Conservation (phyloP, 2,329 filamentous ascomycete species). For the Verticillium zaregamsianum region DNA sequence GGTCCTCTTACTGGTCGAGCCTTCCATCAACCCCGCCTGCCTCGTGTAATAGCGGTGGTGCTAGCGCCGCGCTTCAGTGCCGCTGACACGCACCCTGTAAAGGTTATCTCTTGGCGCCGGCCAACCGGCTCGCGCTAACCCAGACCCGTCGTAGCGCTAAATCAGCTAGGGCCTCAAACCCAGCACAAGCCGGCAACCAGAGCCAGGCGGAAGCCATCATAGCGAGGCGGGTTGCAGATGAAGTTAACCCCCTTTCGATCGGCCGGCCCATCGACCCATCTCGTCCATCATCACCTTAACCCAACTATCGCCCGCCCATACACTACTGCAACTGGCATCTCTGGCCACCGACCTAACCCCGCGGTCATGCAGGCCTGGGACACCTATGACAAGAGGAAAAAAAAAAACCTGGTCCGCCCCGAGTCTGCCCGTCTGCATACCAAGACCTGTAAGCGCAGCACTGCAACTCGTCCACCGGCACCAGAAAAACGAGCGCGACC, state of each 20-base stretch:
- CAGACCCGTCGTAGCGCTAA: neutral
- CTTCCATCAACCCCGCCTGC: neutral
- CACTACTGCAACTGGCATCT: neutral
- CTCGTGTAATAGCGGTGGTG: neutral
- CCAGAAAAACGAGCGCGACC: neutral
- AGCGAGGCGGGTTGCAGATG: neutral
- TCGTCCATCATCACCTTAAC: neutral
- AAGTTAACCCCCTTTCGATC: neutral
- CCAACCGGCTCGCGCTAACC: neutral
- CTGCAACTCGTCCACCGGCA: neutral
- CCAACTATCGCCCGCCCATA: neutral
- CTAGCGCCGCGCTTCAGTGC: constrained; percentile 2
- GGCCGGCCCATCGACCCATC: neutral
- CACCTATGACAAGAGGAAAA: neutral
- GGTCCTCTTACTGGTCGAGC: neutral
- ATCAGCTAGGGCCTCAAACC: neutral
- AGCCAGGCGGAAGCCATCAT: neutral
- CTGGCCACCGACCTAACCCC: neutral
- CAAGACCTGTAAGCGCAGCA: neutral
- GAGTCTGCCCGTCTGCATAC: neutral
- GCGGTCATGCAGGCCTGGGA: neutral
- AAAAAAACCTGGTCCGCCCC: neutral
- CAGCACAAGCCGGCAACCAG: neutral
- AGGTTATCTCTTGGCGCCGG: constrained; percentile 3
- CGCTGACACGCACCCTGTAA: neutral